These are phyloP conservation scores for Saccharomycopsis oosterbeekiorum DNA, from an alignment of 805 yeast genomes.

Conservation along the genomic window DNA sequence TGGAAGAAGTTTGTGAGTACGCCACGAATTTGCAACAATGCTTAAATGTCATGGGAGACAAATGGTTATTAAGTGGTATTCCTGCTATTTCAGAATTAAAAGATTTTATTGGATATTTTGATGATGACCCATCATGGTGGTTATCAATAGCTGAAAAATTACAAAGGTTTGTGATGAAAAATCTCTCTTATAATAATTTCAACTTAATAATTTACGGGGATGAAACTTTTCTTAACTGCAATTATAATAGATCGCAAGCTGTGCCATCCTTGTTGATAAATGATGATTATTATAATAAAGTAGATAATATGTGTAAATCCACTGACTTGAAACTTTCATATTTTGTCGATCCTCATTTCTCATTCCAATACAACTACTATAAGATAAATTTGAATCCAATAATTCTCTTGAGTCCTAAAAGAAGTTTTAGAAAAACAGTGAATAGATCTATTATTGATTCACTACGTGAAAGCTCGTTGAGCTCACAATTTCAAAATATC, in stretches of 20 bases:
- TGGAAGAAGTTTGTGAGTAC: constrained; percentile 38
- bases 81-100: constrained; percentile 25
- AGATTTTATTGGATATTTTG: constrained; percentile 20
- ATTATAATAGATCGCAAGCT: neutral
- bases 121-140: constrained; percentile 35
- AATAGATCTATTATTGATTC: neutral
- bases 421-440: neutral
- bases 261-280: neutral
- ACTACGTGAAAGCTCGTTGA: neutral
- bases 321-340: neutral
- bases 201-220: constrained; percentile 29
- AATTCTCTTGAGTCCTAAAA: neutral
- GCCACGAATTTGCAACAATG: constrained; percentile 33
- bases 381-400: constrained; percentile 3
- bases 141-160: constrained; percentile 29
- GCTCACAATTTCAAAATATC: constrained; percentile 2
- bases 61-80: constrained; percentile 36
- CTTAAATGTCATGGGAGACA: constrained; percentile 23
- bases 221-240: constrained; percentile 7
- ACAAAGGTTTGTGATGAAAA: constrained; percentile 24
- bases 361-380: constrained; percentile 31
- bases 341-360: constrained; percentile 32
- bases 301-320: neutral
- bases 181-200: constrained; percentile 27
- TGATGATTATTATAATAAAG: neutral